Conservation (phyloP, 2,329 filamentous ascomycete species). For the Hysterium pulicare region DNA sequence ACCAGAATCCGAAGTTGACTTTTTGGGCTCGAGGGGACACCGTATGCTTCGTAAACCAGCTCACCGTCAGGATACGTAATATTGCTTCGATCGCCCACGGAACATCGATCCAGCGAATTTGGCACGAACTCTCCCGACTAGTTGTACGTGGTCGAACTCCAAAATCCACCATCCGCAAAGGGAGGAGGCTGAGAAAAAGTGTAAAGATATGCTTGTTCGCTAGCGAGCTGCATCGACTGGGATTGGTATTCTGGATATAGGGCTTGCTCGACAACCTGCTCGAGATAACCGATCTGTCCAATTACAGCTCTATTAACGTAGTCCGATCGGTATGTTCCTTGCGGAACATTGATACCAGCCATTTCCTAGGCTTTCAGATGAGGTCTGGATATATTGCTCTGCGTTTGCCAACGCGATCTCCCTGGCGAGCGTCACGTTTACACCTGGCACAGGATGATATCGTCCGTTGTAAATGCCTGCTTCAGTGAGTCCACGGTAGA, state of each 20-base stretch:
- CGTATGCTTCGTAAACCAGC: neutral
- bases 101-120: neutral
- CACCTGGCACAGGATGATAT: neutral
- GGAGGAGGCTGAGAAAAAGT: neutral
- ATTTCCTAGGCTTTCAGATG: neutral
- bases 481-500: neutral
- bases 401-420: neutral
- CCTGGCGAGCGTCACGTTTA: neutral
- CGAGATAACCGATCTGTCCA: neutral
- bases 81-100: neutral
- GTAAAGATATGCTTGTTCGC: neutral
- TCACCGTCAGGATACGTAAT: neutral
- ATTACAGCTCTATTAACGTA: neutral
- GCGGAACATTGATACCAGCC: neutral
- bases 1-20: neutral
- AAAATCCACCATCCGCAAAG: neutral
- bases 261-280: neutral
- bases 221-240: neutral
- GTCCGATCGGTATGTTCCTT: neutral
- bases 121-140: neutral
- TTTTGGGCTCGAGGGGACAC: neutral
- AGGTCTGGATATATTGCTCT: neutral
- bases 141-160: neutral
- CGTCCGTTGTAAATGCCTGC: neutral
- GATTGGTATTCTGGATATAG: neutral